Base-by-base conservation (phyloP, 768 basidiomycete species). In the Suillus ampliporus region DNA sequence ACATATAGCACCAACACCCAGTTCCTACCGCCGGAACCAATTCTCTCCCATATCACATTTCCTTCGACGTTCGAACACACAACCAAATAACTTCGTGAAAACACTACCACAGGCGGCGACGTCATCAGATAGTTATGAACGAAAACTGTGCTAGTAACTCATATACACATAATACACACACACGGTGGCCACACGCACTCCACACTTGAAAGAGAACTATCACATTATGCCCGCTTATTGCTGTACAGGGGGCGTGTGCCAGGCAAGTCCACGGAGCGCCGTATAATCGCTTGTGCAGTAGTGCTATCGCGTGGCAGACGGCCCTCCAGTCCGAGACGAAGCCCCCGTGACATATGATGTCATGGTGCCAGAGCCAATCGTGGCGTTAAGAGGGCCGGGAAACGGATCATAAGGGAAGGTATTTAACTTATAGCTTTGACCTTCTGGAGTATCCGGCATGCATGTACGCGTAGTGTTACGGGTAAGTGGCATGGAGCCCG, bases 221-320 rank as follows among this genome's bases (percentile, higher is more conserved):
- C 17, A 38, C 5, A 56, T 21, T 37, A n/a, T 38, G 21, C 10
- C 38, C 23, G 37, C 15, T 38, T 11, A 56, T 26, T 38, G 23
- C 53, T 26, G 23, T 56, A 19, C 13, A 17, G 23, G 9, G 15
- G 9, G 21, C 35, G 37, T 38, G 17, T 38, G 37, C 35, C 11
- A n/a, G n/a, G n/a, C n/a, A n/a, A n/a, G 3, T 54, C 53, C 23
- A 38, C 53, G 53, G 53, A 53, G 35, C 52, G 52, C 52, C 35
- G 34, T n/a, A 21, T 53, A 37, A 54, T 23, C 14, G 21, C 15
- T 37, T 28, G 28, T 50, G 28, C 28, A 50, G 17, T 19, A 15
- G 35, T 37, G 35, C 8, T 37, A 54, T 54, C 14, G 14, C 15
- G 14, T 34, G 51, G 51, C 26, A 48, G 48, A 50, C 17, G 48